These are phyloP conservation scores for Ophiostoma tasmaniense DNA, from an alignment of 2,329 filamentous ascomycete species.

Conservation along the genomic window DNA sequence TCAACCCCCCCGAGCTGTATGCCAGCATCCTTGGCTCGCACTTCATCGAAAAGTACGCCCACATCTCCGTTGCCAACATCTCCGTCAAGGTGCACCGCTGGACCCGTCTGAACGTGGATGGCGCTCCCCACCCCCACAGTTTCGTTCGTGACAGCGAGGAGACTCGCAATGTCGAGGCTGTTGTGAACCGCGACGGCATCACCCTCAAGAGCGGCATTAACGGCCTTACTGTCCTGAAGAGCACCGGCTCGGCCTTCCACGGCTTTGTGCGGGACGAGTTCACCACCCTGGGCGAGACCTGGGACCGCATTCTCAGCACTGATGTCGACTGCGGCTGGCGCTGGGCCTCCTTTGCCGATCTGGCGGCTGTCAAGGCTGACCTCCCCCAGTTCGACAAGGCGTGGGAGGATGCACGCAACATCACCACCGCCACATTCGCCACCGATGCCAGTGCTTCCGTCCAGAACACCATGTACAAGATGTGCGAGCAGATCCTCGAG, in stretches of 20 bases:
- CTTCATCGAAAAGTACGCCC: constrained; percentile 78
- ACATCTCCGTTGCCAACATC: constrained; percentile 80
- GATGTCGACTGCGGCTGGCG: constrained; percentile 82
- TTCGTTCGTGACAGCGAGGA: constrained; percentile 88
- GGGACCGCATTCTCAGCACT: constrained; percentile 92
- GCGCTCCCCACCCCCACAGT: constrained; percentile 86
- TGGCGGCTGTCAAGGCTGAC: constrained; percentile 59
- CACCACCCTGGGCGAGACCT: constrained; percentile 81
- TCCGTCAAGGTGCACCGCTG: constrained; percentile 79
- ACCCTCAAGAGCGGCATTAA: constrained; percentile 68
- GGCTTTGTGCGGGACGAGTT: constrained; percentile 89
- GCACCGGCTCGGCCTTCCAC: constrained; percentile 92
- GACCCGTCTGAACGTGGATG: constrained; percentile 80
- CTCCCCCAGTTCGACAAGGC: constrained; percentile 66
- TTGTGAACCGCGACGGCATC: constrained; percentile 62
- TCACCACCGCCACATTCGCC: constrained; percentile 88
- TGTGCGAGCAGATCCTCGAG: constrained; percentile 79
- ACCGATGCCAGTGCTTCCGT: constrained; percentile 86
- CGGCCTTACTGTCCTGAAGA: constrained; percentile 85
- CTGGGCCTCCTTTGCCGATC: constrained; percentile 63
- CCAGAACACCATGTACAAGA: constrained; percentile 98
- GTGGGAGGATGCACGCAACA: constrained; percentile 66
- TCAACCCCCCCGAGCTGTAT: constrained; percentile 88
- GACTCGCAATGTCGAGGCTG: constrained; percentile 72
- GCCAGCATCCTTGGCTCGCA: constrained; percentile 76